Percentiles rank a stretch among this genome's conserved stretches.
Evolutionary conservation across 805 yeast genomes (phyloP).

Genomic region (Sugiyamaella valdiviana): DNA sequence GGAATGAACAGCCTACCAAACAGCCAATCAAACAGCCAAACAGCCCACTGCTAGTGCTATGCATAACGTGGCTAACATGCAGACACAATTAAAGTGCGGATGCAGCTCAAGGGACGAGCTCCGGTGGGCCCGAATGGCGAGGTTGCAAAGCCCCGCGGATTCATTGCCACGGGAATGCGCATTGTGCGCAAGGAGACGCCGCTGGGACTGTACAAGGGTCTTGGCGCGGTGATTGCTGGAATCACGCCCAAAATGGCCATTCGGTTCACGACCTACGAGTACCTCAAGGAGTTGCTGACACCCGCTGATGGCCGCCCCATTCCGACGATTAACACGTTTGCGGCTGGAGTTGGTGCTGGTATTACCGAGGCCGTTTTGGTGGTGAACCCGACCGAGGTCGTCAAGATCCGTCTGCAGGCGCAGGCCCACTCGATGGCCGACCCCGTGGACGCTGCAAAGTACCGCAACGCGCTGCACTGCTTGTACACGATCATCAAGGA

Average conservation of each 20-base stretch:
- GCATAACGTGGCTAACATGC: no score
- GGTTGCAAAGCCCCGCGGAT: slow-evolving; percentile 67
- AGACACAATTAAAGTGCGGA: slow-evolving; percentile 93
- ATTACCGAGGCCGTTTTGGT: slow-evolving; percentile 90
- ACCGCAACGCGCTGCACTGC: slow-evolving; percentile 90
- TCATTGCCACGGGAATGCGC: slow-evolving; percentile 69
- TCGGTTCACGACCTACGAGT: slow-evolving; percentile 90
- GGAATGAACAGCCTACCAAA: no score
- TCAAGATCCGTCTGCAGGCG: slow-evolving; percentile 92
- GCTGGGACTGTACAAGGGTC: slow-evolving; percentile 85
- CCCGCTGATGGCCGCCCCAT: slow-evolving; percentile 56
- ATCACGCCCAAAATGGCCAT: slow-evolving; percentile 98
- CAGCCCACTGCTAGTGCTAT: no score
- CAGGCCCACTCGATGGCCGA: slow-evolving; percentile 87
- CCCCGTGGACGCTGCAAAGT: slow-evolving; percentile 74
- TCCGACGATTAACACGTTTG: slow-evolving; percentile 66
- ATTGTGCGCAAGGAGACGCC: slow-evolving; percentile 78
- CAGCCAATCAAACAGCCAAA: no score
- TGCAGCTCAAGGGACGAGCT: slow-evolving; percentile 79
- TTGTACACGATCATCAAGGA: slow-evolving; percentile 75
- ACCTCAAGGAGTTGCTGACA: slow-evolving; percentile 64
- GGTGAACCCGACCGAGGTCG: slow-evolving; percentile 97
- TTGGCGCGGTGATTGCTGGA: slow-evolving; percentile 95
- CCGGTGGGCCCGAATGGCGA: slow-evolving; percentile 23
- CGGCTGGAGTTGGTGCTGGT: slow-evolving; percentile 97